Conservation (phyloP, 306 rosid genomes). For the Cucurbita moschata region DNA sequence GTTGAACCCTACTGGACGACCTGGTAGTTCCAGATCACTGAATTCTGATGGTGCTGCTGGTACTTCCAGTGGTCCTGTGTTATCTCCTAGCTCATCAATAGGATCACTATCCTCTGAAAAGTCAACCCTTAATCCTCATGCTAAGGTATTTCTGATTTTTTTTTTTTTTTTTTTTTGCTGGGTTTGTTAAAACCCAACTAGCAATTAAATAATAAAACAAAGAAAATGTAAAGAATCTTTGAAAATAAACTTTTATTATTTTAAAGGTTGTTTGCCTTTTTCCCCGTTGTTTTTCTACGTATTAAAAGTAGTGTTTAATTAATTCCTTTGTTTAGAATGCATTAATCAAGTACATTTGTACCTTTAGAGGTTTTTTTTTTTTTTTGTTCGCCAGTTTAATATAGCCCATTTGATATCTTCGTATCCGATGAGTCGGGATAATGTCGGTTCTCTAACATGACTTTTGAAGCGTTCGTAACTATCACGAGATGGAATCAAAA, state of each 20-base stretch:
- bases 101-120: conserved; percentile 76
- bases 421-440: too few species aligned
- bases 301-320: too few species aligned
- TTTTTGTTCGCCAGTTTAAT: too few species aligned
- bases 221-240: background rate
- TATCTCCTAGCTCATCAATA: conserved; percentile 81
- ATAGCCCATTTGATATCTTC: too few species aligned
- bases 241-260: too few species aligned
- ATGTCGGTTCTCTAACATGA: too few species aligned
- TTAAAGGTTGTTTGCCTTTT: too few species aligned
- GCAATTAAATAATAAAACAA: too few species aligned
- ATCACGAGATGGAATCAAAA: too few species aligned
- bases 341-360: background rate
- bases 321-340: background rate
- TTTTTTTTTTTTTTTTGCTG: background rate
- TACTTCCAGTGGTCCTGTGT: conserved; percentile 39
- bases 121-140: conserved; percentile 66
- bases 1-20: conserved; percentile 37
- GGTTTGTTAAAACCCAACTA: background rate
- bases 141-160: conserved; percentile 42
- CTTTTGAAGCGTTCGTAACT: too few species aligned
- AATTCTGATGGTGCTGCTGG: conserved; percentile 37
- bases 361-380: background rate
- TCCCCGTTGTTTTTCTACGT: too few species aligned
- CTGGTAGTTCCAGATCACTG: conserved; percentile 47